Percentiles rank a stretch among this genome's conserved stretches.
phyloP scores from a whole-genome alignment of 1,284 basidiomycete species.

The Neonothopanus nambi region DNA sequence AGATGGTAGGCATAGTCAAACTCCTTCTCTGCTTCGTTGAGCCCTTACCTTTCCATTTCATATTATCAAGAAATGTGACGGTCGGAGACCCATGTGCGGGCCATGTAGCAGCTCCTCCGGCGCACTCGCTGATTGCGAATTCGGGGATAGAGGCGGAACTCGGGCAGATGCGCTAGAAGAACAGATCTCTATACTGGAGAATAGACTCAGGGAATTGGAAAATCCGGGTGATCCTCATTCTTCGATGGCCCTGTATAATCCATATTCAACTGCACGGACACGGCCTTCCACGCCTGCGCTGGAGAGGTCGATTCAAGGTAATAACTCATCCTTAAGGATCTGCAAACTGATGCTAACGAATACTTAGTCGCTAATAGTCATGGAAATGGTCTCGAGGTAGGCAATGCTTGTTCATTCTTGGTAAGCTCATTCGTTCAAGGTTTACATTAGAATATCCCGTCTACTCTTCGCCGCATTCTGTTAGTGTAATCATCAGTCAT shows the following conservation, averaged over 20 bases:
- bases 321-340: too few species aligned
- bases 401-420: too few species aligned
- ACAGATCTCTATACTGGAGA: slow-evolving; percentile 11
- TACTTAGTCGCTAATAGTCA: too few species aligned
- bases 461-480: not conserved
- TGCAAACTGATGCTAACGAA: not conserved
- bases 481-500: not conserved
- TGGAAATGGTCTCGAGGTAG: too few species aligned
- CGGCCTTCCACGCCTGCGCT: not conserved
- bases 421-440: not conserved
- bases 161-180: slow-evolving; percentile 9
- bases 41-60: not conserved
- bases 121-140: slow-evolving; percentile 14
- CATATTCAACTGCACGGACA: slow-evolving; percentile 3
- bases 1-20: slow-evolving; percentile 6
- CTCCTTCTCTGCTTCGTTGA: too few species aligned
- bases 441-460: not conserved
- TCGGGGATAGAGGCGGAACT: slow-evolving; percentile 3
- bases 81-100: slow-evolving; percentile 9
- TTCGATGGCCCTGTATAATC: slow-evolving; percentile 5
- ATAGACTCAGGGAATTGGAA: slow-evolving; percentile 9
- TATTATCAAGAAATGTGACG: slow-evolving; percentile 10
- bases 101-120: slow-evolving; percentile 8
- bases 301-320: not conserved
- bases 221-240: not conserved